phyloP scores from a whole-genome alignment of 139 green algal species.

The Chlorella vulgaris region DNA sequence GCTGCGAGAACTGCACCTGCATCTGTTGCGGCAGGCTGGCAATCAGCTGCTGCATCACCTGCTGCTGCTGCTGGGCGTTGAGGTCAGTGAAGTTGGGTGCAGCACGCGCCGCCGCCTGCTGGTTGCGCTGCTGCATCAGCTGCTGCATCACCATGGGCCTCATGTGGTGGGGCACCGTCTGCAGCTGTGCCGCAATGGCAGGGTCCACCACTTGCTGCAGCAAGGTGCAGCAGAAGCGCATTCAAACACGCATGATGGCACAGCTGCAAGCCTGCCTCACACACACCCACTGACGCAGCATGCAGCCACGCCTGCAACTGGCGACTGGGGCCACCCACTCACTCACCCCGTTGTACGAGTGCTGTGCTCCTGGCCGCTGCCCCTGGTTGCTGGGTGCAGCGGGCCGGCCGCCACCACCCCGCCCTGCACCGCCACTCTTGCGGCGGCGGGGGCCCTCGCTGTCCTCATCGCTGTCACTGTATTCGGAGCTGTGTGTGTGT shows the following conservation, averaged over 20 bases:
- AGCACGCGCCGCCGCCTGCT: conserved; percentile 5
- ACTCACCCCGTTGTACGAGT: conserved; percentile 7
- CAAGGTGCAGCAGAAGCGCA: not conserved
- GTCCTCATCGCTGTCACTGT: conserved; percentile 34
- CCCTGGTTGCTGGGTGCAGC: not conserved
- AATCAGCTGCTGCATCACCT: conserved; percentile 19
- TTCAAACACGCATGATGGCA: no score
- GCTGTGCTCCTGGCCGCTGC: not conserved
- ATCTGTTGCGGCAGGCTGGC: conserved; percentile 15
- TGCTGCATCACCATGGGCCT: conserved; percentile 36
- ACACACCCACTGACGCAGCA: not conserved
- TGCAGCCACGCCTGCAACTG: not conserved
- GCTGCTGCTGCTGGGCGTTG: conserved; percentile 29
- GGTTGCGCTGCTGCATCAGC: conserved; percentile 38
- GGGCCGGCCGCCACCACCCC: not conserved
- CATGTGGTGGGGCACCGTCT: conserved; percentile 27
- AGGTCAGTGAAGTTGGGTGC: conserved; percentile 11
- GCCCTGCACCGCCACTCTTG: not conserved
- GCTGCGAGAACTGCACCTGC: conserved; percentile 15
- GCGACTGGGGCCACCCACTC: not conserved
- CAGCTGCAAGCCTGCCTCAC: not conserved
- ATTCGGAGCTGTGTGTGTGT: conserved; percentile 1
- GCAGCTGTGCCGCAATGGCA: conserved; percentile 6
- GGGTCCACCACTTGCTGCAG: not conserved
- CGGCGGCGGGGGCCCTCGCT: conserved; percentile 20